Percentiles rank a stretch among this genome's conserved stretches.
These are phyloP conservation scores for Lachancea waltii DNA, from an alignment of 805 yeast species.

Conservation along the genomic window DNA sequence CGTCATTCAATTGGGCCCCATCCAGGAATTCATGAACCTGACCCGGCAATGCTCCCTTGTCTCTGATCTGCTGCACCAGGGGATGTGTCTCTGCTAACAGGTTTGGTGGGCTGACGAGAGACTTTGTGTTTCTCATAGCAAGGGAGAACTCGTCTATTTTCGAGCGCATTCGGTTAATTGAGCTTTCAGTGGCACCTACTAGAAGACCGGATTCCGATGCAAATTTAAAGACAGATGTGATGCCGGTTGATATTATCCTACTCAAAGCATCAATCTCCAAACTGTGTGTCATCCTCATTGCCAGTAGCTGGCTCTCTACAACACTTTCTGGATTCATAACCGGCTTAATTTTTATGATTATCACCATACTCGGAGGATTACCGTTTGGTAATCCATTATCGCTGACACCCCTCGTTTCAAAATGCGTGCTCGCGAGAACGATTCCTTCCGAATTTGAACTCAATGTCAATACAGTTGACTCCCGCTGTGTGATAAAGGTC, in stretches of 20 bases:
- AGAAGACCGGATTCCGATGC: constrained; percentile 6
- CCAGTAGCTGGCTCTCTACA: constrained; percentile 32
- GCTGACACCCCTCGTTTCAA: too few relatives aligned
- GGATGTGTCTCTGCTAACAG: constrained; percentile 48
- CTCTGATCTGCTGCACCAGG: constrained; percentile 37
- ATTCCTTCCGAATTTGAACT: too few relatives aligned
- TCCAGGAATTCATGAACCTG: constrained; percentile 30
- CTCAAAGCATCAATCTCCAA: constrained; percentile 45
- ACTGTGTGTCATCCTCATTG: constrained; percentile 31
- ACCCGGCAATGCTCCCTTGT: constrained; percentile 27
- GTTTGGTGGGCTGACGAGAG: constrained; percentile 63
- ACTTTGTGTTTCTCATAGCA: constrained; percentile 62
- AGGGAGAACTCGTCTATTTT: constrained; percentile 62
- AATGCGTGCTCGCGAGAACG: too few relatives aligned
- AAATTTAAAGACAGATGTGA: constrained; percentile 64
- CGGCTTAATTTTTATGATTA: constrained; percentile 37
- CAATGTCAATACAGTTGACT: too few relatives aligned
- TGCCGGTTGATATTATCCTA: constrained; percentile 53
- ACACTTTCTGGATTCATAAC: constrained; percentile 18
- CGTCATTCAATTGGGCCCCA: constrained; percentile 39
- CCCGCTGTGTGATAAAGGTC: too few relatives aligned
- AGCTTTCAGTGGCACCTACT: constrained; percentile 23
- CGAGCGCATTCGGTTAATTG: constrained; percentile 45
- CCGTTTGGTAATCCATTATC: too few relatives aligned
- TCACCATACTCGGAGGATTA: constrained; percentile 26